Base-by-base conservation (phyloP, 306 rosid genomes). In the Trichosanthes truncata region DNA sequence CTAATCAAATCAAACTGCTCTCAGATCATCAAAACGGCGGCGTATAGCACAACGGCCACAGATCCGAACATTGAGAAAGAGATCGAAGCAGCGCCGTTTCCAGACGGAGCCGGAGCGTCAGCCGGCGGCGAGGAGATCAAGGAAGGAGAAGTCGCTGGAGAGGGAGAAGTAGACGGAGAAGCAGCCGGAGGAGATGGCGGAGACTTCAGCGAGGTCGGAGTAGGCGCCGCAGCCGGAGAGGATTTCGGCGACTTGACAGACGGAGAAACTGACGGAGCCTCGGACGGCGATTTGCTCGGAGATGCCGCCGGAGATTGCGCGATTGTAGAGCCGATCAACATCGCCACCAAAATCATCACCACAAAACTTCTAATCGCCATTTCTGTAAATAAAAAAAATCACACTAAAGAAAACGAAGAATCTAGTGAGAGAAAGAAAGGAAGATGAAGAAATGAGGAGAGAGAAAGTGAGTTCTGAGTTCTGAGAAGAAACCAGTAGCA, bases 11-110 rank as follows among this genome's bases (percentile, higher is more conserved):
- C 69, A 2, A 3, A 41, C 23, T n/a, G 6, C 43, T 73, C 83
- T 83, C 76, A 92, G 56, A 86, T 77, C 38, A 82, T 55, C 67
- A 85, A 74, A 57, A 65, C 85, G 6, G 81, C 77, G 3, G 85
- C 88, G 36, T 59, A 68, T 35, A 87, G 67, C 7, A 49, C 89
- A 9, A 79, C 62, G 48, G 88, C 86, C 29, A 79, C 17, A 55
- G 84, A 69, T 55, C 90, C 90, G 35, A 74, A 51, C 31, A 72
- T 51, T 29, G 83, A 15, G 41, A 85, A 49, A 0, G 81, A 26
- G n/a, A 79, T 20, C 1, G 79, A 36, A 55, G 33, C 82, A 13
- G 80, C 85, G 61, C 60, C 61, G 43, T 15, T 48, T 3, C 68
- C 72, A 14, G 82, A 31, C 0, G 84, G 84, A 35, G 78, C 85